Percentiles rank a stretch among this genome's conserved stretches.
Evolutionary conservation across 768 basidiomycete genomes (phyloP).

Genomic region (Asterophora lycoperdoides): DNA sequence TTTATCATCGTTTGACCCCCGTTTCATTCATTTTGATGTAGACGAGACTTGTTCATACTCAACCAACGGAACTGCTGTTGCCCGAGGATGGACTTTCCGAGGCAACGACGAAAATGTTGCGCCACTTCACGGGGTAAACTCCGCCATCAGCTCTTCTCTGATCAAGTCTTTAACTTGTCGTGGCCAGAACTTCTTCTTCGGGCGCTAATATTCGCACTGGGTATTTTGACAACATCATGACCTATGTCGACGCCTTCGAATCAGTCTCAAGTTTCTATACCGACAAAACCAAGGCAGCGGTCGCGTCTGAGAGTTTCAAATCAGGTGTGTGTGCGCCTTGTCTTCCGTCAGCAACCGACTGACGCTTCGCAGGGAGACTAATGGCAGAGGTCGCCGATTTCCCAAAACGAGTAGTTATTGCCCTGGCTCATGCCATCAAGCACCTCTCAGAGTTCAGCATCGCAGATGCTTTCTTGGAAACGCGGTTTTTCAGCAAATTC

Average conservation of each 20-base stretch:
- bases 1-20: background rate
- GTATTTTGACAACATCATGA: slow-evolving; percentile 46
- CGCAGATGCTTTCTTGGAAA: slow-evolving; percentile 73
- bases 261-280: slow-evolving; percentile 64
- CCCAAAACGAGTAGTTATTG: slow-evolving; percentile 65
- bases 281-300: slow-evolving; percentile 36
- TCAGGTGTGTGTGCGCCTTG: slow-evolving; percentile 33
- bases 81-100: slow-evolving; percentile 56
- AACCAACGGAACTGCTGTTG: slow-evolving; percentile 78
- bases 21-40: slow-evolving; percentile 24
- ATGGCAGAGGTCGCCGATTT: slow-evolving; percentile 62
- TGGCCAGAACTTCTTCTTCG: slow-evolving; percentile 32
- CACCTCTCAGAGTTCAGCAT: slow-evolving; percentile 74
- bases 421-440: slow-evolving; percentile 67
- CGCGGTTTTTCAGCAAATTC: slow-evolving; percentile 77
- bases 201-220: slow-evolving; percentile 58
- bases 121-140: slow-evolving; percentile 60
- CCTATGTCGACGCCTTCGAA: slow-evolving; percentile 68
- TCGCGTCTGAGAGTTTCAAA: slow-evolving; percentile 40
- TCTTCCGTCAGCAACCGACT: slow-evolving; percentile 1
- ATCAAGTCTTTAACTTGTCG: slow-evolving; percentile 2
- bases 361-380: slow-evolving; percentile 43
- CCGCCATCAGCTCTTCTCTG: background rate
- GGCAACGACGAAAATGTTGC: slow-evolving; percentile 71
- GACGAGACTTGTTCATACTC: slow-evolving; percentile 84